Evolutionary conservation across 202 grass and related monocot species (phyloP).

Genomic region (Schoenoplectus tabernaemontani): DNA sequence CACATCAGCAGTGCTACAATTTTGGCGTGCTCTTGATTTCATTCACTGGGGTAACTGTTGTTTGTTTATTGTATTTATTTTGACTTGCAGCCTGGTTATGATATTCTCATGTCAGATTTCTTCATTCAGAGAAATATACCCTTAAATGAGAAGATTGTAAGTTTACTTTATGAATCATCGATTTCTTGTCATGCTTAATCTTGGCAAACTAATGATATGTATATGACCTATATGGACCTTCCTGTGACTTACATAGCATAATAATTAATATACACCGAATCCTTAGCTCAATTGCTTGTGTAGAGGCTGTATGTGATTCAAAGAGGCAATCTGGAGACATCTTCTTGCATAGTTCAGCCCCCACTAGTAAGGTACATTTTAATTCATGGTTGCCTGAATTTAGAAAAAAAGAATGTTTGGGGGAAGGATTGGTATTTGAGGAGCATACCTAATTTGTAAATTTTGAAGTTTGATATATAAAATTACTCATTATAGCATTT

Average conservation of each 20-base stretch:
- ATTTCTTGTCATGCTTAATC: conserved; percentile 3
- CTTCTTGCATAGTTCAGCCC: conserved; percentile 68
- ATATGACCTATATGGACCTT: background rate
- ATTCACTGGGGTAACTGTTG: background rate
- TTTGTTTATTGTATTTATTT: conserved; percentile 23
- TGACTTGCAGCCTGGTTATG: conserved; percentile 63
- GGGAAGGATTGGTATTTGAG: background rate
- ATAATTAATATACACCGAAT: background rate
- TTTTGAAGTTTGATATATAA: background rate
- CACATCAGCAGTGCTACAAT: background rate
- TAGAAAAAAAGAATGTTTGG: background rate
- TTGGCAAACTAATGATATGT: conserved; percentile 12
- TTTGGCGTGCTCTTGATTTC: conserved; percentile 4
- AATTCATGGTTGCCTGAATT: background rate
- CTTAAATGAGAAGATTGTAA: conserved; percentile 84
- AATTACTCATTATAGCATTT: background rate
- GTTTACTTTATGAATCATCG: conserved; percentile 26
- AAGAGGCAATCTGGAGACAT: conserved; percentile 68
- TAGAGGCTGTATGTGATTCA: conserved; percentile 69
- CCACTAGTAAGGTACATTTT: conserved; percentile 67
- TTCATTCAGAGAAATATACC: conserved; percentile 61
- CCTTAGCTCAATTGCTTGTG: conserved; percentile 18
- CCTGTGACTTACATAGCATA: background rate
- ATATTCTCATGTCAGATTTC: conserved; percentile 90
- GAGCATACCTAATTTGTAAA: background rate